A percentile compares a stretch with the other conserved stretches of the same genome.
These are phyloP conservation scores for Juglanconis oblonga DNA, from an alignment of 2,329 filamentous ascomycete species.

Conservation along the genomic window DNA sequence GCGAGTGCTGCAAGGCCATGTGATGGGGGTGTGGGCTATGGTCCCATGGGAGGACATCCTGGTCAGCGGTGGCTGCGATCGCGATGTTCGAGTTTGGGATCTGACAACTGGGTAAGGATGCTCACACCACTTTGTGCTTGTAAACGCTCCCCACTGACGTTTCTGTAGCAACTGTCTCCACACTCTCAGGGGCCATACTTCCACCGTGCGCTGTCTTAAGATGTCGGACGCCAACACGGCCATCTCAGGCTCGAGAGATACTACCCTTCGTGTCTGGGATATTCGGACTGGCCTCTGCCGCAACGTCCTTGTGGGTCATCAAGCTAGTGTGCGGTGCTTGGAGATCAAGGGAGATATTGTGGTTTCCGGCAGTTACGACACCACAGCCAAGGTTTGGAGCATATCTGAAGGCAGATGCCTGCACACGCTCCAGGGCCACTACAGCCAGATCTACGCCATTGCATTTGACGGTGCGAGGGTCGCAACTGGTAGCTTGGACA, in stretches of 20 bases:
- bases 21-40: constrained; percentile 99
- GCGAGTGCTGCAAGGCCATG: constrained; percentile 87
- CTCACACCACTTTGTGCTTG: not conserved
- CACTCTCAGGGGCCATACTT: constrained; percentile 89
- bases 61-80: constrained; percentile 93
- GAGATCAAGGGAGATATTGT: constrained; percentile 96
- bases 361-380: constrained; percentile 98
- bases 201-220: constrained; percentile 93
- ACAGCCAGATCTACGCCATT: constrained; percentile 98
- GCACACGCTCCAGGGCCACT: constrained; percentile 87
- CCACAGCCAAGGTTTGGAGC: constrained; percentile 94
- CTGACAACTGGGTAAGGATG: constrained; percentile 77
- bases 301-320: constrained; percentile 90
- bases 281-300: constrained; percentile 82
- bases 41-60: constrained; percentile 94
- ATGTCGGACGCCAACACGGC: constrained; percentile 94
- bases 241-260: constrained; percentile 94
- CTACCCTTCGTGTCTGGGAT: constrained; percentile 93
- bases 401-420: constrained; percentile 93
- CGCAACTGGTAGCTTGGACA: constrained; percentile 93
- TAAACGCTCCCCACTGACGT: constrained; percentile 25
- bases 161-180: constrained; percentile 65
- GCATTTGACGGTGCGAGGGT: constrained; percentile 93
- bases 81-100: constrained; percentile 96
- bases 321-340: constrained; percentile 90